Percentiles rank a stretch among this genome's conserved stretches.
Conservation (phyloP, 495 filamentous ascomycete genomes). For the Usnea hakonensis region DNA sequence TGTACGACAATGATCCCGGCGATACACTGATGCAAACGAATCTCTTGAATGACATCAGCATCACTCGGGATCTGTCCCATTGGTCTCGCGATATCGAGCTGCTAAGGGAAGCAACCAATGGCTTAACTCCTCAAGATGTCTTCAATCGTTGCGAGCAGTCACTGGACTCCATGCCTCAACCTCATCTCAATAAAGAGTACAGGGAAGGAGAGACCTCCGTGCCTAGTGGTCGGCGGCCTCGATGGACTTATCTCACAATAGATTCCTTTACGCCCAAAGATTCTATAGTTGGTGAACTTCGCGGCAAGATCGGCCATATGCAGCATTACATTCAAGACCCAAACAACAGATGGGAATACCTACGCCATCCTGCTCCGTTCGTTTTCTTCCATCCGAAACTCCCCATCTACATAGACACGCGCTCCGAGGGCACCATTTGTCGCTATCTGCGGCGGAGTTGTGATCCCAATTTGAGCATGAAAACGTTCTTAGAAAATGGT, state of each 20-base stretch:
- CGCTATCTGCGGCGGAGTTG: conserved; percentile 87
- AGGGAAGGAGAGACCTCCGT: conserved; percentile 39
- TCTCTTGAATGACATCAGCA: conserved; percentile 57
- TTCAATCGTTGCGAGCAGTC: conserved; percentile 46
- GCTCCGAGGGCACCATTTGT: conserved; percentile 71
- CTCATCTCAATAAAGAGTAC: conserved; percentile 39
- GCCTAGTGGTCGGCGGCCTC: conserved; percentile 41
- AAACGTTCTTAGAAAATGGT: conserved; percentile 67
- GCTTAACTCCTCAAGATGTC: conserved; percentile 37
- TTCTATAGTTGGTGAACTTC: conserved; percentile 74
- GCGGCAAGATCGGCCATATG: conserved; percentile 74
- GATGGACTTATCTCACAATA: conserved; percentile 68
- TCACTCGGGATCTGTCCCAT: conserved; percentile 56
- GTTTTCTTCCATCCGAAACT: conserved; percentile 76
- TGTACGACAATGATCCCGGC: conserved; percentile 55
- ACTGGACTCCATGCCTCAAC: conserved; percentile 48
- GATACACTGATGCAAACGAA: conserved; percentile 53
- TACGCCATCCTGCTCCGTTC: conserved; percentile 74
- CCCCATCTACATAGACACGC: conserved; percentile 85
- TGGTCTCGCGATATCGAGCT: conserved; percentile 64
- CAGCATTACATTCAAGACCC: conserved; percentile 67
- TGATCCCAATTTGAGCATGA: conserved; percentile 71
- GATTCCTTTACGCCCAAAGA: conserved; percentile 53
- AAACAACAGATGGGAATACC: conserved; percentile 64
- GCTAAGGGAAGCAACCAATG: conserved; percentile 36